Percentiles rank a stretch among this genome's conserved stretches.
These are phyloP conservation scores for Naganishia onofrii DNA, from an alignment of 768 basidiomycete genomes.

Conservation along the genomic window DNA sequence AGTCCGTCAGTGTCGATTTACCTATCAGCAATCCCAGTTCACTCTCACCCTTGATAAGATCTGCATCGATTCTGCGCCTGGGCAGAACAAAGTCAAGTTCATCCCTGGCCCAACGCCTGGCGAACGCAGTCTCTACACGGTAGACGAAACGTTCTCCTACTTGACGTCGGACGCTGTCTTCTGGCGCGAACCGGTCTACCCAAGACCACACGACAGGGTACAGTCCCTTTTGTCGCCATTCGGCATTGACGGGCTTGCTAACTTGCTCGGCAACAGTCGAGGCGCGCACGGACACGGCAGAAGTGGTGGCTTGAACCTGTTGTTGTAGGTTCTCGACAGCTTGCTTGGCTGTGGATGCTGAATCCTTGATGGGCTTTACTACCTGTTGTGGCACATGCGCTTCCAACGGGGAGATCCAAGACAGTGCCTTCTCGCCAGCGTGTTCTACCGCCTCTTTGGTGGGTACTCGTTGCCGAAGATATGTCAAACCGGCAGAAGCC, in stretches of 20 bases:
- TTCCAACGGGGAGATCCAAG: slow-evolving; percentile 12
- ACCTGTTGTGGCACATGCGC: slow-evolving; percentile 2
- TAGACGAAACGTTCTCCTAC: slow-evolving; percentile 10
- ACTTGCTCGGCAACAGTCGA: not conserved
- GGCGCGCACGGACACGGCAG: not conserved
- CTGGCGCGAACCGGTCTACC: slow-evolving; percentile 5
- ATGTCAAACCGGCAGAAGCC: not conserved
- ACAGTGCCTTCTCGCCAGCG: slow-evolving; percentile 3
- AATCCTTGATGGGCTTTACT: slow-evolving; percentile 16
- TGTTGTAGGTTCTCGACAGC: slow-evolving; percentile 5
- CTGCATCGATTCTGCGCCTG: slow-evolving; percentile 22
- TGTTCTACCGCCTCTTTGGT: slow-evolving; percentile 14
- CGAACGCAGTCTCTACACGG: slow-evolving; percentile 32
- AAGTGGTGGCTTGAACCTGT: slow-evolving; percentile 12
- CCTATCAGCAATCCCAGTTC: not conserved
- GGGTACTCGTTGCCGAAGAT: slow-evolving; percentile 10
- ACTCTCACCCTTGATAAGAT: slow-evolving; percentile 19
- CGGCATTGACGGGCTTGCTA: not conserved
- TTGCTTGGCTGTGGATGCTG: not conserved
- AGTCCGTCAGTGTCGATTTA: slow-evolving; percentile 3
- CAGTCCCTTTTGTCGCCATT: slow-evolving; percentile 13
- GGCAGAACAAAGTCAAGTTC: slow-evolving; percentile 29
- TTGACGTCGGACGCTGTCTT: not conserved
- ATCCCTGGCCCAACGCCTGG: slow-evolving; percentile 30
- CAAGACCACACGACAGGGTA: slow-evolving; percentile 6